Conservation (phyloP, 176 grass and related monocot genomes). For the Phoenix roebelenii region DNA sequence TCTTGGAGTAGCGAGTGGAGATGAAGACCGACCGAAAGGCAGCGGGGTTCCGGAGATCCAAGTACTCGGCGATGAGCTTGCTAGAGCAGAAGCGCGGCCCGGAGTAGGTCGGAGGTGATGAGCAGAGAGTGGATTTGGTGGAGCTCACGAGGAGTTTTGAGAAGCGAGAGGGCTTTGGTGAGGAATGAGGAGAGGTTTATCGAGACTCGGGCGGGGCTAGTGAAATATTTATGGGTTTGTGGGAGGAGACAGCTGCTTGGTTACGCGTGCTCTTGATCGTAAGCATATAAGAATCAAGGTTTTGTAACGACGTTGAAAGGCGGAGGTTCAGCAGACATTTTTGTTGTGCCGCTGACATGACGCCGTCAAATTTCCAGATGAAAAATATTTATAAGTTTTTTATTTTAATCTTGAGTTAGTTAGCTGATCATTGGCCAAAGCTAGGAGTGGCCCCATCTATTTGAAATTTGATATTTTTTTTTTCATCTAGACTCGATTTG, state of each 20-base stretch:
- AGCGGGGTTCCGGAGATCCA: background rate
- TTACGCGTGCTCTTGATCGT: background rate
- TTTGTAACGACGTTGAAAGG: no score
- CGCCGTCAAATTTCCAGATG: no score
- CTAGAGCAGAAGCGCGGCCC: background rate
- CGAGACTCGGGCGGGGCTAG: background rate
- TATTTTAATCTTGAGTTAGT: no score
- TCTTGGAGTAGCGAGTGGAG: background rate
- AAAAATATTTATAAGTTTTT: no score
- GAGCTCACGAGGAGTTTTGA: background rate
- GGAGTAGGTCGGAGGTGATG: background rate
- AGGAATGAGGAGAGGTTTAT: background rate
- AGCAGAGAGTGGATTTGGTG: background rate
- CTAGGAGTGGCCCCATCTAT: no score
- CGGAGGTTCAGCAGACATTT: no score
- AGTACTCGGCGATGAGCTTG: conserved; percentile 1
- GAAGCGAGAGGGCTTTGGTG: background rate
- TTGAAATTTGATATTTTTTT: no score
- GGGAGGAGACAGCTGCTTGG: background rate
- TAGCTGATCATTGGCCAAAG: no score
- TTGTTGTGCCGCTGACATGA: no score
- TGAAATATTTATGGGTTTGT: background rate
- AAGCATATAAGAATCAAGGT: background rate
- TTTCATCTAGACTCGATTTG: no score
- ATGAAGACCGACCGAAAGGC: background rate